These are phyloP conservation scores for Alternaria sp. DNA, from an alignment of 2,329 filamentous ascomycete genomes.

Conservation along the genomic window DNA sequence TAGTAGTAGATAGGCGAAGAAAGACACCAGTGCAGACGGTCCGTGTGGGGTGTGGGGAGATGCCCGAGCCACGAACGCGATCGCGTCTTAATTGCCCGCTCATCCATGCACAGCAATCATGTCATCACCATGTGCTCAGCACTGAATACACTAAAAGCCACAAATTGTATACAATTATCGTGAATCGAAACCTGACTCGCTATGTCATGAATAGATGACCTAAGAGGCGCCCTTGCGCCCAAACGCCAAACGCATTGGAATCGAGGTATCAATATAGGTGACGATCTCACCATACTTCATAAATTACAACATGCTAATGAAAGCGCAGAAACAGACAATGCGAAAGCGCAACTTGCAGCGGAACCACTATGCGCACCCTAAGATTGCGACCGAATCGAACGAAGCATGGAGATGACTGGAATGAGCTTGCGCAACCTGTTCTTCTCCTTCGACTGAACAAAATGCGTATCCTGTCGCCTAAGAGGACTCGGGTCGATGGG, in stretches of 20 bases:
- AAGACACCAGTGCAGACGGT: neutral
- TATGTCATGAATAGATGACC: too few relatives aligned
- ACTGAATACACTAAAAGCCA: conserved; percentile 2
- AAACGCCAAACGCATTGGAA: neutral
- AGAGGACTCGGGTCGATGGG: conserved; percentile 20
- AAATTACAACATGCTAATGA: conserved; percentile 3
- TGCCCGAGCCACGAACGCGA: neutral
- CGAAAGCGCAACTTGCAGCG: neutral
- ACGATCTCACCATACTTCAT: conserved; percentile 3
- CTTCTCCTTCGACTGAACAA: conserved; percentile 28
- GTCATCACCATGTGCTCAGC: neutral
- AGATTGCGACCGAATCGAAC: conserved; percentile 16
- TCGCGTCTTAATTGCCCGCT: neutral
- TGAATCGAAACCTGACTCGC: too few relatives aligned
- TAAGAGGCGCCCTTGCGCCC: too few relatives aligned
- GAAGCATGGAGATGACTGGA: conserved; percentile 23
- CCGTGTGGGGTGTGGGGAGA: conserved; percentile 3
- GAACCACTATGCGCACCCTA: neutral
- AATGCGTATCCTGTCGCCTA: conserved; percentile 30
- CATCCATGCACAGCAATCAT: neutral
- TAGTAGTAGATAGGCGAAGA: neutral
- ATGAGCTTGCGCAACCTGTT: conserved; percentile 27
- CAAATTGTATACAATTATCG: too few relatives aligned
- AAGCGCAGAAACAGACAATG: neutral
- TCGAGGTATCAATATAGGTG: neutral